Base-by-base conservation (phyloP, 768 basidiomycete genomes). In the Leccinum subtestaceum region DNA sequence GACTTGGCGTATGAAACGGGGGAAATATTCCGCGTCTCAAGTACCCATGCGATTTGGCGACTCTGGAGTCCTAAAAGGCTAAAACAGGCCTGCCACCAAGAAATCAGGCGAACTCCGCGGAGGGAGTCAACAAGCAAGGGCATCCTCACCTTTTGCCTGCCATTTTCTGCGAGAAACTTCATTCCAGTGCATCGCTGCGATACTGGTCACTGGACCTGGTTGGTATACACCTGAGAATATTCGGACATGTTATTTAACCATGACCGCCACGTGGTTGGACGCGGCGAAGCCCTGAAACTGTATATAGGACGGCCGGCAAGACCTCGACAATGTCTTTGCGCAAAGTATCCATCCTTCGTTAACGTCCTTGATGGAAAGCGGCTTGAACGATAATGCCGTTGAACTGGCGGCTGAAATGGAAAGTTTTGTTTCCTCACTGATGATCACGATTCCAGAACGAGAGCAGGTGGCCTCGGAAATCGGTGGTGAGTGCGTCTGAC, bases 381-480 rank as follows among this genome's bases (percentile, higher is more conserved):
- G 19, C 48, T 21, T 25, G 25, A 54, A 65, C 19, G 49, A 63
- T 17, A 31, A 55, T 54, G 36, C 56, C 27, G 57, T 47, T 38
- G 68, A 67, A 25, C 52, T 60, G 32, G 52, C 52, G 50, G 65
- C 49, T 31, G 72, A 69, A 52, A 53, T 67, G 51, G 66, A 64
- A 29, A 62, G 53, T 3, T 61, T 76, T 52, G 58, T 77, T 27
- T 69, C 65, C 23, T 61, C 65, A n/a, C 63, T 77, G 32, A 70
- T 69, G 52, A 57, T 38, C 15, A 38, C 58, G 55, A 71, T 70
- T 21, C 71, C 78, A 5, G 74, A 78, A 43, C 69, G 74, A 63
- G 81, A 80, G 60, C 67, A 75, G 36, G 73, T 81, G 25, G 79
- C 76, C 49, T 76, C 75, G 36, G 82, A 83, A 74, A 75, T 83